phyloP scores from a whole-genome alignment of 139 green algal genomes.

The Tetradesmus obliquus region DNA sequence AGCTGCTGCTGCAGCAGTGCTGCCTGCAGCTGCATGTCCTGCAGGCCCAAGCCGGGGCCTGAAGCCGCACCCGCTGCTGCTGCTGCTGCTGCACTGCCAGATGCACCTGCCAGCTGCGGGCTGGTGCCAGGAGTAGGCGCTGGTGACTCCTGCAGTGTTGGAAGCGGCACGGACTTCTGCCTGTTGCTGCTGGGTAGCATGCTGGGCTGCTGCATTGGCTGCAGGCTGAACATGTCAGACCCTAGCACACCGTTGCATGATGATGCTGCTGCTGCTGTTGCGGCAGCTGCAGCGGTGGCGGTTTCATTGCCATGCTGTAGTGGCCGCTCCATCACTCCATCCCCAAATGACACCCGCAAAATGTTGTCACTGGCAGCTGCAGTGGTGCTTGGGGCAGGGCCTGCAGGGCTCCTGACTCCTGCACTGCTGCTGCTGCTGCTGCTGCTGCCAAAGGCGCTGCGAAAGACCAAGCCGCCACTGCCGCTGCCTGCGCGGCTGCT shows the following conservation, averaged over 20 bases:
- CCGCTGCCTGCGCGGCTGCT: neutral
- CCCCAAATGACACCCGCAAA: neutral
- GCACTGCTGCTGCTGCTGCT: neutral
- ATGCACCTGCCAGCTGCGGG: neutral
- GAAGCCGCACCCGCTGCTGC: neutral
- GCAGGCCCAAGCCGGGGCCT: neutral
- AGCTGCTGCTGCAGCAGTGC: conserved; percentile 28
- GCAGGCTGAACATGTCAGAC: neutral
- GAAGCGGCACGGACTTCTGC: conserved; percentile 2
- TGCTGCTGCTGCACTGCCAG: neutral
- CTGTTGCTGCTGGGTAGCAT: neutral
- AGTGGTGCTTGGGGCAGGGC: neutral
- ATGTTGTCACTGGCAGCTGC: neutral
- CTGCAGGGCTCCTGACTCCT: neutral
- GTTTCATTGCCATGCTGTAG: neutral
- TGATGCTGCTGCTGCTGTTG: neutral
- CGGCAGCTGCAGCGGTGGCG: neutral
- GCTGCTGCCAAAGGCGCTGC: neutral
- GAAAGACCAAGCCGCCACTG: neutral
- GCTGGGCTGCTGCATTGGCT: neutral
- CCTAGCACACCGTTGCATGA: neutral
- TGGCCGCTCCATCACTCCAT: neutral
- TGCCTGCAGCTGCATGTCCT: neutral
- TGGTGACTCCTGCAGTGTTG: conserved; percentile 5
- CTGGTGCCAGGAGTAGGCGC: neutral